These are phyloP conservation scores for Fusarium austroafricanum DNA, from an alignment of 2,329 filamentous ascomycete species.

Conservation along the genomic window DNA sequence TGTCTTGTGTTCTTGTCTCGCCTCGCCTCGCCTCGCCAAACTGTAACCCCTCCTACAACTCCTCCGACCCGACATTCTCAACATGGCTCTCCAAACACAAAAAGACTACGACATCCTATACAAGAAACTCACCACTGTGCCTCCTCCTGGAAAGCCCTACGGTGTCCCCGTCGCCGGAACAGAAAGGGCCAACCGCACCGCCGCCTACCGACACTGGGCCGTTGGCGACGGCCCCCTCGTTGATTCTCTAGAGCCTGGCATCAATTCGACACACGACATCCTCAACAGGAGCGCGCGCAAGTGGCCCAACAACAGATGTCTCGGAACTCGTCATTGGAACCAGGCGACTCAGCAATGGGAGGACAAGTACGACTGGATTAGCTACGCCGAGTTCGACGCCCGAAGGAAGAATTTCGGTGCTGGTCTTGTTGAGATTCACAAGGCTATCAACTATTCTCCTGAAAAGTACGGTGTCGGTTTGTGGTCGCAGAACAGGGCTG, in stretches of 20 bases:
- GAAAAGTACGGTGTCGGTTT: constrained; percentile 81
- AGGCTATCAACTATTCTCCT: constrained; percentile 71
- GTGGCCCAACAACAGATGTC: constrained; percentile 75
- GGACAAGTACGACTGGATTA: constrained; percentile 84
- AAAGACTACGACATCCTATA: constrained; percentile 55
- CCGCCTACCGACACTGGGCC: constrained; percentile 86
- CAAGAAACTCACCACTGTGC: constrained; percentile 68
- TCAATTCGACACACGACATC: constrained; percentile 80
- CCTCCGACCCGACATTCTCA: constrained; percentile 26
- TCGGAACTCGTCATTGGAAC: constrained; percentile 87
- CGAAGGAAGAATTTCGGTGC: constrained; percentile 87
- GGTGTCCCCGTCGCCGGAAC: constrained; percentile 81
- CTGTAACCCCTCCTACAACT: constrained; percentile 22
- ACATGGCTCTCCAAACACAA: constrained; percentile 49
- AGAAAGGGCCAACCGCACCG: constrained; percentile 76
- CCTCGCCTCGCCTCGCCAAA: constrained; percentile 24
- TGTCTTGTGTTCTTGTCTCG: constrained; percentile 22
- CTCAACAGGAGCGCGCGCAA: constrained; percentile 77
- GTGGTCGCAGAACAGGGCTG: constrained; percentile 86
- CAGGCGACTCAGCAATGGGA: constrained; percentile 76
- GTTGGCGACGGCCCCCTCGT: constrained; percentile 78
- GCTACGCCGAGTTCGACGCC: constrained; percentile 81
- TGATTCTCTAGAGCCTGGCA: constrained; percentile 75
- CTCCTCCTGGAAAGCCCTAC: constrained; percentile 81
- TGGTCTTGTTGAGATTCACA: constrained; percentile 85